A percentile compares a stretch with the other conserved stretches of the same genome.
phyloP scores from a whole-genome alignment of 1,139 yeast genomes.

The Kurtzmaniella quercitrusa region DNA sequence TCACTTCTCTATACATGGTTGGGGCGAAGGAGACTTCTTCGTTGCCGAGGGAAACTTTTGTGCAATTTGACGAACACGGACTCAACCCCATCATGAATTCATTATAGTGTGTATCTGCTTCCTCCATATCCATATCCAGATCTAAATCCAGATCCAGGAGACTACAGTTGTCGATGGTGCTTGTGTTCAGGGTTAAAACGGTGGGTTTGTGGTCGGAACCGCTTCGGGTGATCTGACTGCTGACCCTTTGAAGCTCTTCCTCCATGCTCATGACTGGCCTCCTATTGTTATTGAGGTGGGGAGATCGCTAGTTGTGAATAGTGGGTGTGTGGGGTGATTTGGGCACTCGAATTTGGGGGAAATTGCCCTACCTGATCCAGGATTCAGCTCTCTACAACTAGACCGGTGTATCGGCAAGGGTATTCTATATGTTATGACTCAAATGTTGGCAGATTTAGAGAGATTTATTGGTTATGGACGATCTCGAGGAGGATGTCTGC shows the following conservation, averaged over 20 bases:
- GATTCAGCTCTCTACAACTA: too few relatives aligned
- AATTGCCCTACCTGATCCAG: too few relatives aligned
- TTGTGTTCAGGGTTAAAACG: background rate
- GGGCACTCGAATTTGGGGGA: too few relatives aligned
- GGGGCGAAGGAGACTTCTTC: background rate
- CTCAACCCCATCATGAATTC: slow-evolving; percentile 11
- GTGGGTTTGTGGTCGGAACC: slow-evolving; percentile 11
- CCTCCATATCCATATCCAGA: too few relatives aligned
- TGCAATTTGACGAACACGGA: slow-evolving; percentile 16
- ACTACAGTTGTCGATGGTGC: background rate
- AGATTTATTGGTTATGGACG: background rate
- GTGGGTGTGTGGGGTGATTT: background rate
- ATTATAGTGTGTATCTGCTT: slow-evolving; percentile 6
- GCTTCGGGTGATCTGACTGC: slow-evolving; percentile 8
- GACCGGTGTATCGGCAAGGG: background rate
- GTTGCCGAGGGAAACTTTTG: slow-evolving; percentile 5
- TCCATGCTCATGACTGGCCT: background rate
- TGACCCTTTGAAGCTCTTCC: slow-evolving; percentile 6
- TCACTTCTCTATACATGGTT: background rate
- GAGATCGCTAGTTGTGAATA: background rate
- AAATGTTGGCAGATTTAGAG: background rate
- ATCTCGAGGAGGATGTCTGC: background rate
- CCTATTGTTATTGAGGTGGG: background rate
- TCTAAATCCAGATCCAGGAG: background rate
- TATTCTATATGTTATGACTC: background rate